A percentile compares a stretch with the other conserved stretches of the same genome.
Conservation (phyloP, 2,329 filamentous ascomycete genomes). For the Xylaria sp. region DNA sequence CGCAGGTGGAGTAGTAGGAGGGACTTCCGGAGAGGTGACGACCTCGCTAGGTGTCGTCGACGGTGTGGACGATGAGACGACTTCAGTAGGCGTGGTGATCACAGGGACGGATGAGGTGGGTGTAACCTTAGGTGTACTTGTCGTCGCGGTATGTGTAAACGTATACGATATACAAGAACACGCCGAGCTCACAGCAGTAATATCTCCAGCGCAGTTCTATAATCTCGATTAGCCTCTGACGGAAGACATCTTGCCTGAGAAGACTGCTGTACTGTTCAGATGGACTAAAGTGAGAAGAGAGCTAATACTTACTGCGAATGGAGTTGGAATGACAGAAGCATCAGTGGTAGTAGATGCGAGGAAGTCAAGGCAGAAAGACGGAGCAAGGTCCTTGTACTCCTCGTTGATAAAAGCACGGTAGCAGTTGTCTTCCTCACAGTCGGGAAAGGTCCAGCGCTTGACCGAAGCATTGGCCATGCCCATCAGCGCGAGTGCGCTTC, state of each 20-base stretch:
- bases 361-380: slow-evolving; percentile 34
- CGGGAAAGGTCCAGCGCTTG: slow-evolving; percentile 33
- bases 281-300: neutral
- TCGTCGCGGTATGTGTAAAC: slow-evolving; percentile 26
- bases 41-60: slow-evolving; percentile 11
- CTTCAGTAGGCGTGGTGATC: slow-evolving; percentile 19
- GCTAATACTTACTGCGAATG: slow-evolving; percentile 30
- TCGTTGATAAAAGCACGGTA: slow-evolving; percentile 32
- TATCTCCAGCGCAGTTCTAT: slow-evolving; percentile 34
- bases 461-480: slow-evolving; percentile 38
- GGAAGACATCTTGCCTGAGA: neutral
- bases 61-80: slow-evolving; percentile 8
- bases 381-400: slow-evolving; percentile 24
- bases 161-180: slow-evolving; percentile 39
- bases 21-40: slow-evolving; percentile 12
- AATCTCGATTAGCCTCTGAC: slow-evolving; percentile 5
- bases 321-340: slow-evolving; percentile 33
- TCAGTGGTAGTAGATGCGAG: slow-evolving; percentile 38
- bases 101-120: slow-evolving; percentile 24
- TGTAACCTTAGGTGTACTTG: slow-evolving; percentile 22
- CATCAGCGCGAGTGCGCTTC: slow-evolving; percentile 41
- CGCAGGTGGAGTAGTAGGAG: neutral
- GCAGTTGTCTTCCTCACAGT: slow-evolving; percentile 33
- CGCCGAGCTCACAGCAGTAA: slow-evolving; percentile 34
- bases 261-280: neutral